Evolutionary conservation across 176 grass and related monocot genomes (phyloP).

Genomic region (Neostapfia colusana): DNA sequence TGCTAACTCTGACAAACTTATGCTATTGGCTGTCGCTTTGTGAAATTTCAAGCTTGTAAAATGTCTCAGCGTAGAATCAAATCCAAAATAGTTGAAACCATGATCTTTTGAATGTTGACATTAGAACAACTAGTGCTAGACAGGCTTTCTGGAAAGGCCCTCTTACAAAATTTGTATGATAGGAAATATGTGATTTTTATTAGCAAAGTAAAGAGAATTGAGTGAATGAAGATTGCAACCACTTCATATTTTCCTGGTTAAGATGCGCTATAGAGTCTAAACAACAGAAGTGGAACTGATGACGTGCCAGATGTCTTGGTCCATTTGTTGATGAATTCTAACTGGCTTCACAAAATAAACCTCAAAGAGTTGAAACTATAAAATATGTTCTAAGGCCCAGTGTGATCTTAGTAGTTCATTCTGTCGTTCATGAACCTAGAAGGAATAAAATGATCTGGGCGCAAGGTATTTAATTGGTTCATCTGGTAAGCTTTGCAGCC

Average conservation of each 20-base stretch:
- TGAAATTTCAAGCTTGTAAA: conserved; percentile 7
- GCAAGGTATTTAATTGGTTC: conserved; percentile 28
- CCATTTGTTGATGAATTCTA: not conserved
- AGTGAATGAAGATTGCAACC: not conserved
- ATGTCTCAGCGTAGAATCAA: conserved; percentile 16
- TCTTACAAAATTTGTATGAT: not conserved
- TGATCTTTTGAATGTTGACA: not conserved
- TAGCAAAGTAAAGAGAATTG: not conserved
- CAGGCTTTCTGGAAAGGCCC: not conserved
- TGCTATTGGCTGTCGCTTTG: not conserved
- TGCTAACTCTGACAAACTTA: not conserved
- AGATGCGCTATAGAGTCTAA: not conserved
- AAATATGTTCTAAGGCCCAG: not conserved
- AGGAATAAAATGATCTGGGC: not conserved
- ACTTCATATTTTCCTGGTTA: not conserved
- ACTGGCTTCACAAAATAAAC: not conserved
- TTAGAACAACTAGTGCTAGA: not conserved
- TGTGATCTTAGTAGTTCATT: not conserved
- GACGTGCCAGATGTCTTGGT: not conserved
- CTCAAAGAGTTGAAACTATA: not conserved
- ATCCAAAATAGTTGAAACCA: not conserved
- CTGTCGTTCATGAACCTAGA: conserved; percentile 14
- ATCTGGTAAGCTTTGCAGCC: conserved; percentile 44
- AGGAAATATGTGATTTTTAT: not conserved
- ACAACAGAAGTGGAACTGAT: not conserved